Percentiles rank a stretch among this genome's conserved stretches.
Evolutionary conservation across 2,329 filamentous ascomycete species (phyloP).

Genomic region (Cadophora luteo-olivacea): DNA sequence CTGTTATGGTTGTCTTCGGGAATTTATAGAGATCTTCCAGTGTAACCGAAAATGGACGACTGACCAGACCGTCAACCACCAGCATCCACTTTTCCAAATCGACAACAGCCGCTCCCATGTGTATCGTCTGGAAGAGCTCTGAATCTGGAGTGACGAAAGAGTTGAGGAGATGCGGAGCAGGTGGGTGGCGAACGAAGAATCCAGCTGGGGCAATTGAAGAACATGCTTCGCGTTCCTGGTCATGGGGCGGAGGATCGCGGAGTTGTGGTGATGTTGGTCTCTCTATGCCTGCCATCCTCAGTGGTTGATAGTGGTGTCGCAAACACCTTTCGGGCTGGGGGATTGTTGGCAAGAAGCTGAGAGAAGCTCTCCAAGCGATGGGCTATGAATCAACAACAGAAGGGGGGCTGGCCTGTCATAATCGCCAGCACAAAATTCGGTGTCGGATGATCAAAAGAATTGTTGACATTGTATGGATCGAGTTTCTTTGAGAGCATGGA

Average conservation of each 20-base stretch:
- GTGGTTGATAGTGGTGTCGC: background rate
- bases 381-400: too few relatives aligned
- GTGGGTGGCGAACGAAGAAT: slow-evolving; percentile 19
- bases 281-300: background rate
- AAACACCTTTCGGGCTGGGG: too few relatives aligned
- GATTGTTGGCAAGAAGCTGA: too few relatives aligned
- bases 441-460: too few relatives aligned
- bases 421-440: too few relatives aligned
- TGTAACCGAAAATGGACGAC: background rate
- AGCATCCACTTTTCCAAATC: slow-evolving; percentile 4
- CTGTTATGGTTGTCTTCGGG: slow-evolving; percentile 19
- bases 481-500: background rate
- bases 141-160: slow-evolving; percentile 17
- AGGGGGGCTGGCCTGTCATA: too few relatives aligned
- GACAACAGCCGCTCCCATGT: slow-evolving; percentile 21
- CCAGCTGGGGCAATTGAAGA: slow-evolving; percentile 10
- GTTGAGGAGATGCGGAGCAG: slow-evolving; percentile 15
- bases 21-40: slow-evolving; percentile 6
- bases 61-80: slow-evolving; percentile 10
- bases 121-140: slow-evolving; percentile 23
- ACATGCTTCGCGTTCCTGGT: slow-evolving; percentile 5
- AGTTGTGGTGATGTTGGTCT: background rate
- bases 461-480: too few relatives aligned
- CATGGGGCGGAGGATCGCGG: background rate
- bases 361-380: too few relatives aligned